Percentiles rank a stretch among this genome's conserved stretches.
Evolutionary conservation across 176 grass and related monocot species (phyloP).

Genomic region (Elymus sibiricus): DNA sequence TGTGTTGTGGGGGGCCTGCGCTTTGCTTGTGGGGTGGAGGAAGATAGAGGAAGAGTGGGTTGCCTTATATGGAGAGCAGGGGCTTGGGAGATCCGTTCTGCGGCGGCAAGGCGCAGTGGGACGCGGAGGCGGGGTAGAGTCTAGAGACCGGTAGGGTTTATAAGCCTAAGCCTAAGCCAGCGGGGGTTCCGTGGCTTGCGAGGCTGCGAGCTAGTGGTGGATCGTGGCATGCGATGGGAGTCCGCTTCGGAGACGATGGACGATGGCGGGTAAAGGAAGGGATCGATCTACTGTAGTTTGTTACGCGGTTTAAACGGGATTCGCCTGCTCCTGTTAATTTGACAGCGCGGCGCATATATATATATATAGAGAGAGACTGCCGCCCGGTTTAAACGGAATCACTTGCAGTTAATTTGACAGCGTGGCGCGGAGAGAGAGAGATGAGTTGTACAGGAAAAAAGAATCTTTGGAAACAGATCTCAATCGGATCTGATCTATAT

Average conservation of each 20-base stretch:
- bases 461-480: too few relatives aligned
- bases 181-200: background rate
- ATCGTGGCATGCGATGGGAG: background rate
- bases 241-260: background rate
- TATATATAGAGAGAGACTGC: too few relatives aligned
- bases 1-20: background rate
- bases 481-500: too few relatives aligned
- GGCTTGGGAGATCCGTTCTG: background rate
- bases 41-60: background rate
- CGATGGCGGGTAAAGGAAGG: background rate
- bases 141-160: too few relatives aligned
- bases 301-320: background rate
- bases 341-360: too few relatives aligned
- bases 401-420: too few relatives aligned
- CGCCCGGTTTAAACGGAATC: too few relatives aligned
- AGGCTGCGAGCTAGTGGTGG: background rate
- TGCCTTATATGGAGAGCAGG: background rate
- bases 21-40: constrained; percentile 3
- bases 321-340: background rate
- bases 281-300: background rate
- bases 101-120: background rate
- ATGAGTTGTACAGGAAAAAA: too few relatives aligned
- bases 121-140: background rate
- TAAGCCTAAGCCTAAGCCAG: too few relatives aligned
- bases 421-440: too few relatives aligned